These are phyloP conservation scores for Arthrobotrys sinensis DNA, from an alignment of 2,329 filamentous ascomycete genomes.

Conservation along the genomic window DNA sequence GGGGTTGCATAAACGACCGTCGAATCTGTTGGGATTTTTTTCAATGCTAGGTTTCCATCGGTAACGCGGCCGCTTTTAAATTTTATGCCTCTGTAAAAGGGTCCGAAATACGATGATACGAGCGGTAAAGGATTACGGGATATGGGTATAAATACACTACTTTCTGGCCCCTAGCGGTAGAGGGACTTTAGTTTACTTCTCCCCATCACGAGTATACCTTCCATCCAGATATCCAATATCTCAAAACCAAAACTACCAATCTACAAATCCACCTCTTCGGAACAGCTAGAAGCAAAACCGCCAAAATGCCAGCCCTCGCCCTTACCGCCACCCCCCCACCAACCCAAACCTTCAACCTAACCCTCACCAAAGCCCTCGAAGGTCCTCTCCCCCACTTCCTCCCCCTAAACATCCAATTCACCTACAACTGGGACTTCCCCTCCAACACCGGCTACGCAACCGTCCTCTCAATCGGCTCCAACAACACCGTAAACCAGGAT, in stretches of 20 bases:
- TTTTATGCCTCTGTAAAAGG: no score
- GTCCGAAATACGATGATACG: no score
- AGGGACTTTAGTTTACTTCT: no score
- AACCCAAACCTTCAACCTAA: slow-evolving; percentile 51
- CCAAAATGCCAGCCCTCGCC: slow-evolving; percentile 53
- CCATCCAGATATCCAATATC: background rate
- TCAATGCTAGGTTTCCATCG: no score
- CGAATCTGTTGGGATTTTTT: slow-evolving; percentile 9
- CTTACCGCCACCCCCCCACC: slow-evolving; percentile 30
- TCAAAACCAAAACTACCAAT: background rate
- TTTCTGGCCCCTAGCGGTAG: no score
- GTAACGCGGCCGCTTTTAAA: no score
- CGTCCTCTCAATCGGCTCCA: slow-evolving; percentile 45
- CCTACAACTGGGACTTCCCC: slow-evolving; percentile 51
- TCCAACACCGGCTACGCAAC: slow-evolving; percentile 45
- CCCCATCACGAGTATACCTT: no score
- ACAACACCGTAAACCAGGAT: slow-evolving; percentile 42
- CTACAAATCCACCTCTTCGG: background rate
- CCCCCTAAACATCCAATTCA: slow-evolving; percentile 51
- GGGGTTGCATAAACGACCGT: slow-evolving; percentile 26
- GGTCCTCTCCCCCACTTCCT: slow-evolving; percentile 39
- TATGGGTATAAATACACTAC: no score
- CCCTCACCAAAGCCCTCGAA: slow-evolving; percentile 49
- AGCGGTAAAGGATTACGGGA: no score
- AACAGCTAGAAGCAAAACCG: background rate